phyloP scores from a whole-genome alignment of 768 basidiomycete genomes.

The Mycena rebaudengoi region DNA sequence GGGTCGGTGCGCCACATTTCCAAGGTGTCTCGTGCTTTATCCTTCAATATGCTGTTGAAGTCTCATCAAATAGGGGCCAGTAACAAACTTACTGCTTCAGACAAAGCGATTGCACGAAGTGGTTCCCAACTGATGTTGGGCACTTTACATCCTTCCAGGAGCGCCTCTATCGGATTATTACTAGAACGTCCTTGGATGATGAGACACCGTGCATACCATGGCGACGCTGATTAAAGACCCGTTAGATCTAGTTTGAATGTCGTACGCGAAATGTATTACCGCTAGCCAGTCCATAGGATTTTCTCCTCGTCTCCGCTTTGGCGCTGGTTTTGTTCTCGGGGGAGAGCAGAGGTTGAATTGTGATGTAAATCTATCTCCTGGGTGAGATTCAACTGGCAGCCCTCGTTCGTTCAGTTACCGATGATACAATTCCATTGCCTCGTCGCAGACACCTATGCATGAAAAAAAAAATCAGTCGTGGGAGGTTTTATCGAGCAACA shows the following conservation, averaged over 20 bases:
- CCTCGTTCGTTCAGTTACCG: no score
- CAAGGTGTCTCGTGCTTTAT: constrained; percentile 6
- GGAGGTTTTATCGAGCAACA: no score
- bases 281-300: neutral
- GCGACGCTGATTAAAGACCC: neutral
- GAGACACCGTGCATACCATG: neutral
- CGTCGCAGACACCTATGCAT: constrained; percentile 1
- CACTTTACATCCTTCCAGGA: neutral
- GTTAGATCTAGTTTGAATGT: neutral
- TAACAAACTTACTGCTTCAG: constrained; percentile 2
- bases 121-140: constrained; percentile 4
- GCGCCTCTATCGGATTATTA: neutral
- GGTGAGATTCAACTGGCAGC: neutral
- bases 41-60: neutral
- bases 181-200: neutral
- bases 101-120: constrained; percentile 6
- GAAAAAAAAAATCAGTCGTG: no score
- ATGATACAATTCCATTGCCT: constrained; percentile 5
- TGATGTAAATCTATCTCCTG: neutral
- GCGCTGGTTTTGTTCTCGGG: neutral
- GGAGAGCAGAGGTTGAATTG: neutral
- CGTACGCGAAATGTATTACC: neutral
- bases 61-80: neutral
- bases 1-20: constrained; percentile 9
- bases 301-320: neutral